A percentile compares a stretch with the other conserved stretches of the same genome.
Evolutionary conservation across 345 rosid species (phyloP).

Genomic region (Sonneratia caseolaris): DNA sequence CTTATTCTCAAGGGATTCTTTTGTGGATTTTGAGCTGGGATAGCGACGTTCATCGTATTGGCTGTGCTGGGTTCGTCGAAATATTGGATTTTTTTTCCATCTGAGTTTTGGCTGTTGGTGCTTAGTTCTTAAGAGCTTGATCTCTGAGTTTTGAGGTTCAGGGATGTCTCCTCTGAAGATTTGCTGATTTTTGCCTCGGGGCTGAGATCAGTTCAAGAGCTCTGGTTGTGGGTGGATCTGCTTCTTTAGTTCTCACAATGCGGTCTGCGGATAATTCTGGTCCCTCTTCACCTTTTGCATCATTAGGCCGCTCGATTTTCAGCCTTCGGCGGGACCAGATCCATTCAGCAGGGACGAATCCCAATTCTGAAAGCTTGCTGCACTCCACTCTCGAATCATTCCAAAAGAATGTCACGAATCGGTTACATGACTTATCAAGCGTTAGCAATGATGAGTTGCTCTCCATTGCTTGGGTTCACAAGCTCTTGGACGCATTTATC

Average conservation of each 20-base stretch:
- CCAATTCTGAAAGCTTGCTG: conserved; percentile 11
- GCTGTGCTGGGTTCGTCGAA: background rate
- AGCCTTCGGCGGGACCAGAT: conserved; percentile 16
- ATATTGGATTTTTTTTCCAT: background rate
- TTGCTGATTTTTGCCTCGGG: background rate
- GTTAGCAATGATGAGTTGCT: conserved; percentile 20
- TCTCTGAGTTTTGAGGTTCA: background rate
- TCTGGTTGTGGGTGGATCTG: background rate
- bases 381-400: conserved; percentile 16
- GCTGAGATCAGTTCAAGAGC: background rate
- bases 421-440: conserved; percentile 16
- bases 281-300: background rate
- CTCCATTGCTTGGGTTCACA: conserved; percentile 24
- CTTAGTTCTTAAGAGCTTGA: background rate
- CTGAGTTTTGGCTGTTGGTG: background rate
- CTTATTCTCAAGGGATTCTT: background rate
- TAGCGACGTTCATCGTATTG: background rate
- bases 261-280: background rate
- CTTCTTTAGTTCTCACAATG: background rate
- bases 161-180: background rate
- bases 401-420: conserved; percentile 17
- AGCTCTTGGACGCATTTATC: conserved; percentile 25
- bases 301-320: conserved; percentile 20
- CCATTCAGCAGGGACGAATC: conserved; percentile 14
- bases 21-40: background rate